These are phyloP conservation scores for Mycosphaerella arachidis DNA, from an alignment of 2,329 filamentous ascomycete genomes.

Conservation along the genomic window DNA sequence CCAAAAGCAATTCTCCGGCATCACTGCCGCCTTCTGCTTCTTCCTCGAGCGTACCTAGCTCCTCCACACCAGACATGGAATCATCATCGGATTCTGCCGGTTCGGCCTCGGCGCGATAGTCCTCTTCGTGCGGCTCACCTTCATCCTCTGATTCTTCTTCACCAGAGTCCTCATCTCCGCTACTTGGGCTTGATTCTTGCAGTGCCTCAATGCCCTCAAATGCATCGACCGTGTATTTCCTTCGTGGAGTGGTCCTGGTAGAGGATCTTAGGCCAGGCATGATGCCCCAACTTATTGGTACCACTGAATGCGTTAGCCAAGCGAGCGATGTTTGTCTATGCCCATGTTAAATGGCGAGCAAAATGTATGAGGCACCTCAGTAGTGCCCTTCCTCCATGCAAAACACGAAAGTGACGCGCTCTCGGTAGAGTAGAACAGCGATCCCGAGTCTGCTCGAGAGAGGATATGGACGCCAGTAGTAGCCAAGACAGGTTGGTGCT, in stretches of 20 bases:
- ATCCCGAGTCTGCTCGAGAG: not conserved
- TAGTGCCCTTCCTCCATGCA: not conserved
- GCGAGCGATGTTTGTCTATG: not conserved
- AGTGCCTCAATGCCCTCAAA: slow-evolving; percentile 34
- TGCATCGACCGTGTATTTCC: slow-evolving; percentile 33
- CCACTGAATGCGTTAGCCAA: not conserved
- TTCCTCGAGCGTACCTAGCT: slow-evolving; percentile 21
- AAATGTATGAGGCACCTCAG: not conserved
- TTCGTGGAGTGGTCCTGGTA: slow-evolving; percentile 19
- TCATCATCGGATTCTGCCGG: slow-evolving; percentile 26
- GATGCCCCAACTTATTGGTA: not conserved
- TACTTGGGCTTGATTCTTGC: slow-evolving; percentile 5
- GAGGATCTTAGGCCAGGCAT: slow-evolving; percentile 24
- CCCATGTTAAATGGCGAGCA: not conserved
- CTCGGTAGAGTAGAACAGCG: not conserved
- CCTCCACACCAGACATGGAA: slow-evolving; percentile 34
- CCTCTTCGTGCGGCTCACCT: slow-evolving; percentile 24
- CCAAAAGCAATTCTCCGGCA: slow-evolving; percentile 36
- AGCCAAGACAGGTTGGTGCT: not conserved
- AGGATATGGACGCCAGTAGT: not conserved
- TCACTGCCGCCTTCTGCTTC: slow-evolving; percentile 31
- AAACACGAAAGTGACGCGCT: slow-evolving; percentile 4
- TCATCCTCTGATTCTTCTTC: slow-evolving; percentile 9
- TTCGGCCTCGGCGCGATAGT: slow-evolving; percentile 32
- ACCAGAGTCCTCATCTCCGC: slow-evolving; percentile 27